Evolutionary conservation across 768 basidiomycete genomes (phyloP), one percentile per base, ranked within the genome.

Genomic region (Macrolepiota fuliginosa): DNA sequence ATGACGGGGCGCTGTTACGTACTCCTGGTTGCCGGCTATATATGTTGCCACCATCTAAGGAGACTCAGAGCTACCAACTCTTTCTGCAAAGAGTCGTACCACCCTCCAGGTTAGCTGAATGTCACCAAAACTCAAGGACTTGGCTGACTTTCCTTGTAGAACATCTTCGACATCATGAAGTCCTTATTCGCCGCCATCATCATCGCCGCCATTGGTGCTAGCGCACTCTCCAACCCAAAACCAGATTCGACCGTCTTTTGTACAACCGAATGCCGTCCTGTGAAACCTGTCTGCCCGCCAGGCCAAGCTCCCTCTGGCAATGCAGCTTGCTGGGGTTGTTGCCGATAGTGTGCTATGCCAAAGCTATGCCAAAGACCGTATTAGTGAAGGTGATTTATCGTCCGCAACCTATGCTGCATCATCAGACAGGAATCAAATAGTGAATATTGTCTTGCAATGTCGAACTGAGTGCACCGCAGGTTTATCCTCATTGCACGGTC

Each of bases 191-290:
- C 35, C 11, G 17, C 54, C 22, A 9, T 42, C 24, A 12, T 55
- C 39, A n/a, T 55, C 39, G 54, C 54, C 19, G 24, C 39, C 54
- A 27, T 55, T n/a, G 54, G 54, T 40, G 54, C 24, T 39, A 55
- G 15, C 27, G 54, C 39, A 9, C 10, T 55, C 39, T 37, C 54
- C 24, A 42, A 40, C 36, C 47, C 47, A n/a, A n/a, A n/a, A n/a
- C n/a, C n/a, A 6, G 19, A 49, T 11, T 7, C 24, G 2, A 3
- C 19, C 22, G 22, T 2, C 2, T 1, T 42, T 9, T 12, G 24
- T 22, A 9, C 19, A 11, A 12, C 24, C 17, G 53, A n/a, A 1
- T 49, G 46, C 46, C 46, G 19, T 12, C 22, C 46, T 7, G 22
- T 19, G 2, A 61, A 53, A 45, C 25, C 54, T 3, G 24, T 15